phyloP scores from a whole-genome alignment of 2,329 filamentous ascomycete genomes.

The Ustulina deusta region DNA sequence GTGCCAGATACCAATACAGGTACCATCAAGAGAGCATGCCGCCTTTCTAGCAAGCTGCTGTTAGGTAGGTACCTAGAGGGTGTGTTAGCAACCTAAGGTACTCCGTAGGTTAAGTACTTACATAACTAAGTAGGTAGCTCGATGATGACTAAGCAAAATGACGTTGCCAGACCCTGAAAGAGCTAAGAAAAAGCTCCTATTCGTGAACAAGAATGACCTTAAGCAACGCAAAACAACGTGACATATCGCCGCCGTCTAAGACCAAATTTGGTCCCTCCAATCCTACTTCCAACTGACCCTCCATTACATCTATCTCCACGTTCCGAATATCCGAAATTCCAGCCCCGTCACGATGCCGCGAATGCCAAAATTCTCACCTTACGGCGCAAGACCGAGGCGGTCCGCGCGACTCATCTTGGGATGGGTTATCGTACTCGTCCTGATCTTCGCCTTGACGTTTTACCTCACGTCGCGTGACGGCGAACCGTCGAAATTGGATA shows the following conservation, averaged over 20 bases:
- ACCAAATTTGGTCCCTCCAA: neutral
- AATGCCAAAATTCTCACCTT: conserved; percentile 48
- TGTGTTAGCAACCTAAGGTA: too few relatives aligned
- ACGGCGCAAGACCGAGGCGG: conserved; percentile 48
- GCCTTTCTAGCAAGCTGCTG: too few relatives aligned
- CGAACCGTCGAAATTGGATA: conserved; percentile 38
- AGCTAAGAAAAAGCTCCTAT: neutral
- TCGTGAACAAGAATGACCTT: neutral
- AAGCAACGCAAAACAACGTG: neutral
- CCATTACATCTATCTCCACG: neutral
- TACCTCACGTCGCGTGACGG: conserved; percentile 46
- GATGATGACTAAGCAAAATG: conserved; percentile 19
- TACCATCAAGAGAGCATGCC: too few relatives aligned
- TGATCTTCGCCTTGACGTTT: conserved; percentile 45
- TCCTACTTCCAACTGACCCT: neutral
- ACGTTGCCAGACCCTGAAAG: conserved; percentile 1
- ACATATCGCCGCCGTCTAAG: neutral
- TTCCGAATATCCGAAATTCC: neutral
- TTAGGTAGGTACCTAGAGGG: too few relatives aligned
- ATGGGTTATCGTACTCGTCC: conserved; percentile 47
- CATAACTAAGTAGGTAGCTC: neutral
- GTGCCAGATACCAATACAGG: too few relatives aligned
- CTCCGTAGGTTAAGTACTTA: neutral
- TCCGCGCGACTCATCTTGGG: conserved; percentile 45
- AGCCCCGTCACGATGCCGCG: conserved; percentile 27